Base-by-base conservation (phyloP, 1,284 basidiomycete species). In the Fereydounia khargensis region DNA sequence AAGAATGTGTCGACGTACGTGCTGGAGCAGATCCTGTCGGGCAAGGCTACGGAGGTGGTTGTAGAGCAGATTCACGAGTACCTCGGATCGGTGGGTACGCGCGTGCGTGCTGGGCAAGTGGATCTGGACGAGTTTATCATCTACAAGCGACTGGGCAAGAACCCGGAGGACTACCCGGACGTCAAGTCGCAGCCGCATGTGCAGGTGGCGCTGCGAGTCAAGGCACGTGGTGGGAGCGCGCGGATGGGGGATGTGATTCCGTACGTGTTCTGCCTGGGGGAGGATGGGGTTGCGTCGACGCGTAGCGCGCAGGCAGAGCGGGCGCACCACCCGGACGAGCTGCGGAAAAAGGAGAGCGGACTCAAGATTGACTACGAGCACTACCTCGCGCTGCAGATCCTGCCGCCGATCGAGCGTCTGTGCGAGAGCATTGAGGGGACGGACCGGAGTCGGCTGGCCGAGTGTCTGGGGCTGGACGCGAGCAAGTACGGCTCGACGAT, bases 401-500 rank as follows among this genome's bases (percentile, higher is more conserved):
- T 99, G 10, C 94, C 94, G 3, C 92, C 95, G 0, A 85, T 98
- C 39, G 89, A 97, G 71, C 85, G 95, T 70, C 79, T 98, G 47
- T 98, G 94, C 73, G 95, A 96, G 46, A 86, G 87, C 6, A 97
- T 99, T 47, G 90, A 96, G 69, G 94, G 94, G 7, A 97, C 92
- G 0, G 94, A 98, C 68, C 83, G 89, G 24, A 80, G 89, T 8
- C 82, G 94, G 22, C 79, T 98, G 13, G 95, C 95, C 1, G 90
- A 96, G 78, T 97, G 91, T 73, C 83, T 99, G 6, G 94, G 91
- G 10, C 81, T 99, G 45, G 92, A 98, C 74, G 88, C 90, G 3
- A 78, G 82, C 22, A 84, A 87, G 33, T 97, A 88, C 78, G 82
- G 65, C 2, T 23, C 58, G 20, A 35, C 35, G 6, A 36, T 47